Evolutionary conservation across 768 basidiomycete genomes (phyloP), one percentile per base, ranked within the genome.

Genomic region (Strobilomyces echinocephalus): DNA sequence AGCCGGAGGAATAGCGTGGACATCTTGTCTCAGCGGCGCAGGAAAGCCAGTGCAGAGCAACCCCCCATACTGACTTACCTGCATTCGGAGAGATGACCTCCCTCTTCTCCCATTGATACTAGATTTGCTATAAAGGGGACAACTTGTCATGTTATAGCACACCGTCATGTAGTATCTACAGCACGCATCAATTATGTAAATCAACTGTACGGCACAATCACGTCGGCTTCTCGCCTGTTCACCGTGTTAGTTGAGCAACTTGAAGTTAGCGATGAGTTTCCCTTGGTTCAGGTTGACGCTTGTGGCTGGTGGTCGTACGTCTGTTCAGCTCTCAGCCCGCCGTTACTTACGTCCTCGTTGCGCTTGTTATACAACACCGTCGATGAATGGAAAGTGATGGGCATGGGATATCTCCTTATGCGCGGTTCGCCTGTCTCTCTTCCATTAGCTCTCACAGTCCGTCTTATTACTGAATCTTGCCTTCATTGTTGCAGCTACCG

Each of bases 361-460:
- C 24, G 24, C 24, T 24, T 24, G 24, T 24, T 24, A 46, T 46
- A 34, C 44, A 38, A 49, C n/a, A n/a, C 34, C 43, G 20, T 24
- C n/a, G 41, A 31, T 28, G 28, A 30, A 55, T 49, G 30, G 48
- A 34, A 62, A 84, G 83, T 83, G 57, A 74, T 80, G 71, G 74
- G 77, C 39, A 60, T 78, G 54, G 83, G 83, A 34, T 85, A 82
- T 67, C 57, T 72, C 48, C 65, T 80, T 50, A 85, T 85, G 83
- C 81, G 76, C 70, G 77, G 83, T 61, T 47, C 54, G 35, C 55
- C 46, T 52, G 49, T 49, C 56, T 31, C 52, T 50, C 46, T n/a
- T 58, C 36, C 48, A 44, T 35, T 49, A 31, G 52, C 53, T 56
- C 49, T 50, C 15, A 43, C 38, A 50, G 11, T 14, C 6, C 38